Evolutionary conservation across 2,329 filamentous ascomycete species (phyloP), one percentile per base, ranked within the genome.

Genomic region (Exophiala viscosa): DNA sequence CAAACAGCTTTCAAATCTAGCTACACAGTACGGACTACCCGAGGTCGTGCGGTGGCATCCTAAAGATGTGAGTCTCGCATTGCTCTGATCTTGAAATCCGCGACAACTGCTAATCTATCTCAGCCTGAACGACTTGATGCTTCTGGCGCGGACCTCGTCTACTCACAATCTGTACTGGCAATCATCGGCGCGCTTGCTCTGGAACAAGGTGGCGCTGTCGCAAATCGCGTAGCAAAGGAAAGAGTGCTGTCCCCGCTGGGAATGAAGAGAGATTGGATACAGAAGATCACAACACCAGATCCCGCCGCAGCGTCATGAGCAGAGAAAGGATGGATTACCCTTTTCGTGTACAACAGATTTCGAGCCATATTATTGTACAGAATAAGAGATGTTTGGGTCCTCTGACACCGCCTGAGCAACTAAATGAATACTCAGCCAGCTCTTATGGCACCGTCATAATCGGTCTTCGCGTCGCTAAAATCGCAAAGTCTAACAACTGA

Each of bases 11-110:
- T 78, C 84, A 32, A 73, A 73, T 50, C 69, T 99, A 55, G 92
- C 86, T 11, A 70, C 79, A 35, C 78, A 82, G 23, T 85, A 89
- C 54, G 87, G 89, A 0, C 67, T 99, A 65, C 72, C 82, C 52
- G 79, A 82, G 35, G 88, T 96, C 18, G 74, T 96, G 60, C 79
- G 93, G 72, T 97, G 93, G 93, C 88, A 87, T 70, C 93, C 93
- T 23, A 83, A 81, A 73, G 79, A 86, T 75, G 90, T 95, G 76
- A 66, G 82, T 69, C 48, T 28, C 36, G 45, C 11, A 35, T 10
- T 5, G 28, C 43, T 31, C 36, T 28, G 0, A 36, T 13, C 23
- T 9, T 13, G 6, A 20, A 8, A 17, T 15, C 3, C 11, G 33
- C 1, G 11, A 8, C 35, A 20, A 13, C 33, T 20, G n/a, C 42